A percentile compares a stretch with the other conserved stretches of the same genome.
Conservation (phyloP, 495 filamentous ascomycete genomes). For the Penicillium goetzii region DNA sequence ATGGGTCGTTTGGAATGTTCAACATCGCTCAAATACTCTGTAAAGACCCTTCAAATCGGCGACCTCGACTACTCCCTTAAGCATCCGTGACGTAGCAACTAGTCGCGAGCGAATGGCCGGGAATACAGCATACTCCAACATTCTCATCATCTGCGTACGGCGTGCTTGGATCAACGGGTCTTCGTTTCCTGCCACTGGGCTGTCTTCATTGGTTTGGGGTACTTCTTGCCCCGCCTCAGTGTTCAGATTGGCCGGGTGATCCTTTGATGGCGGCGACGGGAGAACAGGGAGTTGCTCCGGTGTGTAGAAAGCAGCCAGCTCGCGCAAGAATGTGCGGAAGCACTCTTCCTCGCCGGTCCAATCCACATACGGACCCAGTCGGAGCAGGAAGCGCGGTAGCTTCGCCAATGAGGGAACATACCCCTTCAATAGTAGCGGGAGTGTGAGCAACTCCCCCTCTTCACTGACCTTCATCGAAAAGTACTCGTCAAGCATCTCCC, state of each 20-base stretch:
- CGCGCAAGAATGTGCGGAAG: conserved; percentile 81
- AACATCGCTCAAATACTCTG: conserved; percentile 96
- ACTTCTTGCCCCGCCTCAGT: conserved; percentile 6
- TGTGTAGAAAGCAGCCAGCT: conserved; percentile 91
- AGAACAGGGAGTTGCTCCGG: conserved; percentile 77
- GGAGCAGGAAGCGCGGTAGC: conserved; percentile 84
- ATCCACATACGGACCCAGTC: conserved; percentile 84
- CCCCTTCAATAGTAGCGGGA: conserved; percentile 86
- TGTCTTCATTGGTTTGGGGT: conserved; percentile 28
- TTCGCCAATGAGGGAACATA: conserved; percentile 86
- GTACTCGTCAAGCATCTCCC: conserved; percentile 91
- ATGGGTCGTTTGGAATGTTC: conserved; percentile 25
- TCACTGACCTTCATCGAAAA: conserved; percentile 83
- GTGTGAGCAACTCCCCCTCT: conserved; percentile 72
- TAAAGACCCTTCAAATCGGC: conserved; percentile 95
- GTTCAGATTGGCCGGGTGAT: conserved; percentile 6
- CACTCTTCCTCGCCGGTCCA: conserved; percentile 86
- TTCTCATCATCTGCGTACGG: conserved; percentile 65
- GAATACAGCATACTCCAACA: conserved; percentile 85
- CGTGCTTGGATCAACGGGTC: conserved; percentile 60
- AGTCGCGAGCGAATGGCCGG: conserved; percentile 83
- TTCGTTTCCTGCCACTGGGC: conserved; percentile 27
- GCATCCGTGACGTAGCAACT: conserved; percentile 78
- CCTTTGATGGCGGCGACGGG: conserved; percentile 31
- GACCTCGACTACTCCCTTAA: conserved; percentile 83